Evolutionary conservation across 169 alveolate genomes (phyloP).

Genomic region (Plasmodium malariae): DNA sequence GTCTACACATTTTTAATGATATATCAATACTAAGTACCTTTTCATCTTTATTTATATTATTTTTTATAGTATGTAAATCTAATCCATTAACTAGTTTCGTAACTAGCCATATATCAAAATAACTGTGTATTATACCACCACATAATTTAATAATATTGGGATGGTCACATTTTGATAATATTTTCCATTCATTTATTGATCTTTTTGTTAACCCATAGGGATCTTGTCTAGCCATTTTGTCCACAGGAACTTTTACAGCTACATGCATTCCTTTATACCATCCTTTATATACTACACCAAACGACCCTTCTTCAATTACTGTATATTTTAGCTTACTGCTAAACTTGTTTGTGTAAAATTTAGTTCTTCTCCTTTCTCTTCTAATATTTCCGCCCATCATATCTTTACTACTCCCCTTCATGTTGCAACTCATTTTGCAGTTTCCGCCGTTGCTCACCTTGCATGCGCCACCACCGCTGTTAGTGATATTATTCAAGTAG

Average conservation of each 20-base stretch:
- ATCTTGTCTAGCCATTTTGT: constrained; percentile 87
- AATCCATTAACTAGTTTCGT: constrained; percentile 88
- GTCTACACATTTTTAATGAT: constrained; percentile 90
- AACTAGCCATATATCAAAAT: constrained; percentile 91
- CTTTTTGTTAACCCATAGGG: constrained; percentile 92
- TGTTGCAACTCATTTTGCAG: neutral
- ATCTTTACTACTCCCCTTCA: neutral
- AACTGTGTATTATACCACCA: constrained; percentile 92
- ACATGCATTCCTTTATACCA: constrained; percentile 79
- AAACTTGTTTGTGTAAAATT: constrained; percentile 11
- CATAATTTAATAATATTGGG: constrained; percentile 84
- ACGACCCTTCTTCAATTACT: constrained; percentile 87
- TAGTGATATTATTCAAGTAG: neutral
- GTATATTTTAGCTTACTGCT: constrained; percentile 66
- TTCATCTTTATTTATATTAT: constrained; percentile 80
- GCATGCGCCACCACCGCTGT: neutral
- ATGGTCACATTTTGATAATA: constrained; percentile 87
- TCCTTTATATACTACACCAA: constrained; percentile 88
- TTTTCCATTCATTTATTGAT: constrained; percentile 91
- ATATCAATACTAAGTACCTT: constrained; percentile 54
- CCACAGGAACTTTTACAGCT: constrained; percentile 92
- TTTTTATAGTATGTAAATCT: constrained; percentile 90
- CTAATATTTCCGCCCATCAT: neutral
- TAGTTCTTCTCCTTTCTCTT: constrained; percentile 13
- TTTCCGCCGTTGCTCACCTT: neutral